phyloP scores from a whole-genome alignment of 1,284 basidiomycete genomes.

The Ceratobasidium sp. region DNA sequence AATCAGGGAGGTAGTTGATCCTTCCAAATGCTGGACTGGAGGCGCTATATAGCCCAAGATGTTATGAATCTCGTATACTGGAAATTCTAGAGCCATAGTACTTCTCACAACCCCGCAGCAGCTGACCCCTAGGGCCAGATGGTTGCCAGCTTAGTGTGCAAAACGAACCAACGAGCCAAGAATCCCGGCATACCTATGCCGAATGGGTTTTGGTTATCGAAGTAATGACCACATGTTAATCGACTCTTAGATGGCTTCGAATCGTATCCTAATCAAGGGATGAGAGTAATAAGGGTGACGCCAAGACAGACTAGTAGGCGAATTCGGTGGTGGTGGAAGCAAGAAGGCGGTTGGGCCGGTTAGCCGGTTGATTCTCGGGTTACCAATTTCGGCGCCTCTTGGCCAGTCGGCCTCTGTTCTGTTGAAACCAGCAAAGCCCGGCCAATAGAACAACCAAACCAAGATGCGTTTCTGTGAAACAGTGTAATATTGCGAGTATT shows the following conservation, averaged over 20 bases:
- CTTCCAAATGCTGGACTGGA: not conserved
- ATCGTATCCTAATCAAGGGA: not conserved
- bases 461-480: no score
- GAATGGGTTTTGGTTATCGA: not conserved
- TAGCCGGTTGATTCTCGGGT: not conserved
- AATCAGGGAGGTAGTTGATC: not conserved
- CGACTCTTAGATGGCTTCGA: not conserved
- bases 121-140: not conserved
- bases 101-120: not conserved
- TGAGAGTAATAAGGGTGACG: no score
- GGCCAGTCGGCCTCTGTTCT: not conserved
- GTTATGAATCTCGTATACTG: not conserved
- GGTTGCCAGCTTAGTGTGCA: not conserved
- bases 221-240: not conserved
- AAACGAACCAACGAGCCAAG: not conserved
- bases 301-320: not conserved
- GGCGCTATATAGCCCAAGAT: not conserved
- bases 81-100: not conserved
- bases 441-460: no score
- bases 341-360: not conserved
- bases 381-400: slow-evolving; percentile 1
- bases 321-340: slow-evolving; percentile 10
- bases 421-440: no score
- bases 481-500: no score
- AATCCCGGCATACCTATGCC: not conserved